Evolutionary conservation across 2,329 filamentous ascomycete genomes (phyloP).

Genomic region (Graphiopsis chlorocephala): DNA sequence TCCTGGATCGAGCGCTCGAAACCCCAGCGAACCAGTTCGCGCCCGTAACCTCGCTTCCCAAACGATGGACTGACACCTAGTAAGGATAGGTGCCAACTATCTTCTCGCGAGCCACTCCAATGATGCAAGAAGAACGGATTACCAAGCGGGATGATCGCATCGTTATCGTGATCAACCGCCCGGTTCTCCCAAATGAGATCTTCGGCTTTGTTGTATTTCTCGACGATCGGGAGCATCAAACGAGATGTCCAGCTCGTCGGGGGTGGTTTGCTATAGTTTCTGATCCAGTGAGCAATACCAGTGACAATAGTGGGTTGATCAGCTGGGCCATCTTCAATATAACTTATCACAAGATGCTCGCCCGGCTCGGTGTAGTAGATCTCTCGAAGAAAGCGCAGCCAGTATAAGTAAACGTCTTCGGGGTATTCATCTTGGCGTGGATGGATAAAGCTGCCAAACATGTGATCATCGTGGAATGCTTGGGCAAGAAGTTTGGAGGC

Average conservation of each 20-base stretch:
- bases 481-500: constrained; percentile 24
- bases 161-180: constrained; percentile 20
- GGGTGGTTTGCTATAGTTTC: constrained; percentile 18
- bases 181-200: constrained; percentile 26
- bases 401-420: constrained; percentile 26
- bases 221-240: constrained; percentile 12
- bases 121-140: constrained; percentile 24
- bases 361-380: neutral
- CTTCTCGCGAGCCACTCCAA: constrained; percentile 25
- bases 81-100: constrained; percentile 28
- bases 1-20: constrained; percentile 36
- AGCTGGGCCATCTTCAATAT: constrained; percentile 2
- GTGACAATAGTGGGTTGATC: constrained; percentile 16
- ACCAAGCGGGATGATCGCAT: constrained; percentile 17
- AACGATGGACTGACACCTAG: constrained; percentile 25
- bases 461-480: constrained; percentile 27
- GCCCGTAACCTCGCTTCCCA: constrained; percentile 27
- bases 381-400: constrained; percentile 24
- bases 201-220: constrained; percentile 24
- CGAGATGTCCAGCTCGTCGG: neutral
- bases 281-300: constrained; percentile 28
- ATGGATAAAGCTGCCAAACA: constrained; percentile 28
- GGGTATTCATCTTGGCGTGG: constrained; percentile 25
- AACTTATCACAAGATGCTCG: neutral
- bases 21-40: constrained; percentile 28